Conservation (phyloP, 345 rosid species). For the Erodium maritimum region DNA sequence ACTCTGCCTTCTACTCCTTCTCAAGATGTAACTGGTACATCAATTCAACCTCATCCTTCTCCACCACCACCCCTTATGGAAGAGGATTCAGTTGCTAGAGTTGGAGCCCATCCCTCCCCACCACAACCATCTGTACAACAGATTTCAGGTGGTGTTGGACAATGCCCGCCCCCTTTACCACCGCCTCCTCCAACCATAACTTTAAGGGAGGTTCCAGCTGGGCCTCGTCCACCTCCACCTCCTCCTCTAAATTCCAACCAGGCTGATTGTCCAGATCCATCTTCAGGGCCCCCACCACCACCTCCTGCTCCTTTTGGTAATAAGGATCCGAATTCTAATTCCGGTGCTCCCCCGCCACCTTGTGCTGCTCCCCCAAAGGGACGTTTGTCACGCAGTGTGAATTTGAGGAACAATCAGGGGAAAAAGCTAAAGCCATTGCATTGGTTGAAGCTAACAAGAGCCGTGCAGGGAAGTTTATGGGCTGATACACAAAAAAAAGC, state of each 20-base stretch:
- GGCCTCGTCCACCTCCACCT: constrained; percentile 41
- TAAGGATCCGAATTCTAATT: too few species aligned
- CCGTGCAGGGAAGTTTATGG: constrained; percentile 93
- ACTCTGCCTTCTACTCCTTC: constrained; percentile 2
- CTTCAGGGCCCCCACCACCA: constrained; percentile 17
- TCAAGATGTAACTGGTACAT: neutral
- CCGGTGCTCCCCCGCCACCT: constrained; percentile 30
- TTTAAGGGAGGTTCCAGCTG: constrained; percentile 16
- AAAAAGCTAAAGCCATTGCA: constrained; percentile 92
- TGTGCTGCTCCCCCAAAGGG: constrained; percentile 47
- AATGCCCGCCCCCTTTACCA: constrained; percentile 4
- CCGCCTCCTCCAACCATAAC: constrained; percentile 21
- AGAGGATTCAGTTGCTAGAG: constrained; percentile 1
- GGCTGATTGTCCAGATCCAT: constrained; percentile 15
- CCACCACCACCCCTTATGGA: neutral
- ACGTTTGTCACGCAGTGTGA: constrained; percentile 50
- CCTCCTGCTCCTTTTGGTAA: constrained; percentile 14
- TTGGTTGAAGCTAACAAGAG: constrained; percentile 92
- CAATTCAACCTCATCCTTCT: neutral
- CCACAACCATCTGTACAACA: constrained; percentile 8
- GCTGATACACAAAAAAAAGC: constrained; percentile 88
- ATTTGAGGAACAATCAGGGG: constrained; percentile 36
- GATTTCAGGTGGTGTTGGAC: neutral
- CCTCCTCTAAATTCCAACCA: constrained; percentile 24
- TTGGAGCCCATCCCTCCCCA: neutral